phyloP scores from a whole-genome alignment of 768 basidiomycete genomes.

The Leccinellum luteum region DNA sequence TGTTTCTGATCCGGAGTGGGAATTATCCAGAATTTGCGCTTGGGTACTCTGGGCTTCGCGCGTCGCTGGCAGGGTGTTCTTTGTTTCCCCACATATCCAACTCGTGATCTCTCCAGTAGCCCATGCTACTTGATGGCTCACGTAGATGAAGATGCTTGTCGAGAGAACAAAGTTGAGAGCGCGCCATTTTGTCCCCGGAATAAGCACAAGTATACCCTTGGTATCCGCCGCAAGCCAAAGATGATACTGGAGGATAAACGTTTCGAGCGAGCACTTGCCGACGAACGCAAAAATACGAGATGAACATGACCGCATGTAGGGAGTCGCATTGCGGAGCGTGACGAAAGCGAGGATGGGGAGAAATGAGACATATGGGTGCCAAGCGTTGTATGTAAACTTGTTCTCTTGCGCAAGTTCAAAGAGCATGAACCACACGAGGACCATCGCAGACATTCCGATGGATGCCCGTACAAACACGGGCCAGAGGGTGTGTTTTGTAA shows the following conservation, averaged over 20 bases:
- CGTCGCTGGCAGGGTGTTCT: constrained; percentile 23
- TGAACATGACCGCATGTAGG: constrained; percentile 64
- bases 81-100: constrained; percentile 45
- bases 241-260: constrained; percentile 90
- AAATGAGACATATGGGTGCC: constrained; percentile 80
- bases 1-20: constrained; percentile 35
- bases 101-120: constrained; percentile 72
- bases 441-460: constrained; percentile 48
- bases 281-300: constrained; percentile 75
- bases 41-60: constrained; percentile 5
- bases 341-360: constrained; percentile 79
- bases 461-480: constrained; percentile 47
- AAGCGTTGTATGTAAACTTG: constrained; percentile 84
- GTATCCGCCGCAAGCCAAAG: constrained; percentile 84
- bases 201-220: constrained; percentile 73
- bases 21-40: background rate
- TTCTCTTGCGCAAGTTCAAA: constrained; percentile 75
- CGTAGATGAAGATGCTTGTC: constrained; percentile 74
- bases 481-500: constrained; percentile 74
- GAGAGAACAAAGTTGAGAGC: constrained; percentile 78
- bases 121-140: constrained; percentile 72
- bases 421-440: constrained; percentile 73
- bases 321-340: constrained; percentile 72
- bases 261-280: constrained; percentile 85
- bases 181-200: constrained; percentile 73